phyloP scores from a whole-genome alignment of 2,329 filamentous ascomycete genomes.

The Colletotrichum gigasporum region DNA sequence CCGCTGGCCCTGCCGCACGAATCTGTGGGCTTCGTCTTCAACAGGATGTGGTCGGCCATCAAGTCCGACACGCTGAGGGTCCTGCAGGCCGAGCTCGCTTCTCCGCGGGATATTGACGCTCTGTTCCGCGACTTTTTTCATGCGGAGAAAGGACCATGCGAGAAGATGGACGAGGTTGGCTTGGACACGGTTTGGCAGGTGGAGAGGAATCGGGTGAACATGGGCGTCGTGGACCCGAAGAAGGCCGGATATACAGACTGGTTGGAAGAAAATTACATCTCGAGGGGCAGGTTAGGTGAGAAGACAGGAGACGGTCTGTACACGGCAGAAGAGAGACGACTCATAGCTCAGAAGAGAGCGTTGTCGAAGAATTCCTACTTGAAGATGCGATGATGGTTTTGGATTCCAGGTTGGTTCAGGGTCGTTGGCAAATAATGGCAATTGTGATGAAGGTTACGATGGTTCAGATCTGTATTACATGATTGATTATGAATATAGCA shows the following conservation, averaged over 20 bases:
- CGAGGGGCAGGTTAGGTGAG: conserved; percentile 38
- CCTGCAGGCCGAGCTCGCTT: conserved; percentile 41
- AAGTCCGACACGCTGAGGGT: conserved; percentile 45
- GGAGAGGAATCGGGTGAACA: conserved; percentile 36
- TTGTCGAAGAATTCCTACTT: background rate
- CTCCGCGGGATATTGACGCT: conserved; percentile 42
- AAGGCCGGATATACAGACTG: conserved; percentile 32
- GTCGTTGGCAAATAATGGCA: background rate
- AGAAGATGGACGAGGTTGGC: conserved; percentile 45
- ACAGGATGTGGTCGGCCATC: conserved; percentile 46
- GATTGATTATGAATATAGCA: too few relatives aligned
- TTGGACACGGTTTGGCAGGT: conserved; percentile 43
- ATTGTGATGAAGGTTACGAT: background rate
- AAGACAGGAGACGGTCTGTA: conserved; percentile 41
- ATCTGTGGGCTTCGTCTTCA: conserved; percentile 44
- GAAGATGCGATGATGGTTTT: background rate
- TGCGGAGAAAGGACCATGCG: conserved; percentile 40
- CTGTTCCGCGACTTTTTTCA: conserved; percentile 43
- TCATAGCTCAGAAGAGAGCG: conserved; percentile 34
- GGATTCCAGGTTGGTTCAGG: background rate
- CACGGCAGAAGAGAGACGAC: conserved; percentile 35
- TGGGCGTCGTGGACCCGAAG: conserved; percentile 23
- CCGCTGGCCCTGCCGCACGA: conserved; percentile 40
- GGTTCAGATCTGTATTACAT: too few relatives aligned
- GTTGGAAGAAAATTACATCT: conserved; percentile 39